Conservation (phyloP, 192 early-diverging fungal genomes). For the Haplosporangium gracile region DNA sequence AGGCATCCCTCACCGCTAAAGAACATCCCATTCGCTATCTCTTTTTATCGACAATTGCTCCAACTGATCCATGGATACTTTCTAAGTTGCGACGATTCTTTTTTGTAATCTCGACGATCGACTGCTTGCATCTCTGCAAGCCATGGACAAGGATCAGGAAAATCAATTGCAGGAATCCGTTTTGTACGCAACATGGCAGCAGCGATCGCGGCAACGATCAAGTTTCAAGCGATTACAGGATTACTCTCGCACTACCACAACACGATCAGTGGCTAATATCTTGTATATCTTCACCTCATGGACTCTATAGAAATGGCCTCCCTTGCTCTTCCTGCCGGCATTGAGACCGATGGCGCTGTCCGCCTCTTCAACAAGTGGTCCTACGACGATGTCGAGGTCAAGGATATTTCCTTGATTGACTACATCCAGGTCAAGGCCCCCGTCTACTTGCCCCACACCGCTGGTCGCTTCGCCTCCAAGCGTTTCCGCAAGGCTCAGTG, state of each 20-base stretch:
- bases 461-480: slow-evolving; percentile 97
- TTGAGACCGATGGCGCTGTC: slow-evolving; percentile 67
- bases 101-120: not conserved
- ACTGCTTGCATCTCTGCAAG: not conserved
- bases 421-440: slow-evolving; percentile 94
- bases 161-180: not conserved
- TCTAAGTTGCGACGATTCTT: not conserved
- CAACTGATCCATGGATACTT: not conserved
- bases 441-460: slow-evolving; percentile 98
- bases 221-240: not conserved
- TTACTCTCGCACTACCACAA: not conserved
- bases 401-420: slow-evolving; percentile 90
- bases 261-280: not conserved
- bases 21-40: not conserved
- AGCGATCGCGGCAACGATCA: not conserved
- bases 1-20: not conserved
- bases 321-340: slow-evolving; percentile 69
- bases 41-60: not conserved
- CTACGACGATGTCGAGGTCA: slow-evolving; percentile 90
- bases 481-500: slow-evolving; percentile 99
- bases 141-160: not conserved
- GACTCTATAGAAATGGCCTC: slow-evolving; percentile 58
- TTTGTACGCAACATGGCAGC: not conserved
- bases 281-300: not conserved
- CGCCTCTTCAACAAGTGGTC: slow-evolving; percentile 92